A percentile compares a stretch with the other conserved stretches of the same genome.
These are phyloP conservation scores for Solanum paucissectum DNA, from an alignment of 257 asterid genomes.

Conservation along the genomic window DNA sequence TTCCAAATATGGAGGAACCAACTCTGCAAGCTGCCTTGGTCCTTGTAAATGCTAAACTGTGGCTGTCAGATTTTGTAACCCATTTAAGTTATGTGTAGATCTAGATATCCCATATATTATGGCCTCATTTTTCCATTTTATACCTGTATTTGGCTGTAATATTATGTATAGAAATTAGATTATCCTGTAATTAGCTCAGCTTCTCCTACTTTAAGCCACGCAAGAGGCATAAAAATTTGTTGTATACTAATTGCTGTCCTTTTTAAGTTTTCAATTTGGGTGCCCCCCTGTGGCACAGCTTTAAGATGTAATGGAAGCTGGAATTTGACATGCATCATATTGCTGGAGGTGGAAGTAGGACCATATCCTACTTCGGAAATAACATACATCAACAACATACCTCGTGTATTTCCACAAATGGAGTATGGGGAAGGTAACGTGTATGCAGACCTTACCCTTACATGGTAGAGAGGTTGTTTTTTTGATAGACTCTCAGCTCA, in stretches of 20 bases:
- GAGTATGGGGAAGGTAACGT: not conserved
- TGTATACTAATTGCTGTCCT: not conserved
- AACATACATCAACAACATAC: not conserved
- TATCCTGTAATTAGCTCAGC: not conserved
- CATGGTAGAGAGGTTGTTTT: not conserved
- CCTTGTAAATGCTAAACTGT: not conserved
- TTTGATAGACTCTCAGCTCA: not conserved
- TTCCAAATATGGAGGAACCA: not conserved
- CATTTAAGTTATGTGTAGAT: conserved; percentile 5
- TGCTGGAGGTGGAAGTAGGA: not conserved
- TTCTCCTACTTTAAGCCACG: not conserved
- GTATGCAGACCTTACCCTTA: not conserved
- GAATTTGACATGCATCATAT: not conserved
- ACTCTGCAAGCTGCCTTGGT: not conserved
- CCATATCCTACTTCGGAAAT: not conserved
- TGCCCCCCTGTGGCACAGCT: not conserved
- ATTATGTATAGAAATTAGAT: conserved; percentile 1
- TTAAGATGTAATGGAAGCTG: not conserved
- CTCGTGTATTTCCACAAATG: not conserved
- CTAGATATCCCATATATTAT: conserved; percentile 4
- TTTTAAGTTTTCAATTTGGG: not conserved
- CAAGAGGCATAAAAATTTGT: not conserved
- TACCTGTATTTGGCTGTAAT: not conserved
- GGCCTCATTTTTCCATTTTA: not conserved
- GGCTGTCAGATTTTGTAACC: conserved; percentile 14